These are phyloP conservation scores for Nannochloropsis gaditana DNA, from an alignment of 108 stramenopile species.

Conservation along the genomic window DNA sequence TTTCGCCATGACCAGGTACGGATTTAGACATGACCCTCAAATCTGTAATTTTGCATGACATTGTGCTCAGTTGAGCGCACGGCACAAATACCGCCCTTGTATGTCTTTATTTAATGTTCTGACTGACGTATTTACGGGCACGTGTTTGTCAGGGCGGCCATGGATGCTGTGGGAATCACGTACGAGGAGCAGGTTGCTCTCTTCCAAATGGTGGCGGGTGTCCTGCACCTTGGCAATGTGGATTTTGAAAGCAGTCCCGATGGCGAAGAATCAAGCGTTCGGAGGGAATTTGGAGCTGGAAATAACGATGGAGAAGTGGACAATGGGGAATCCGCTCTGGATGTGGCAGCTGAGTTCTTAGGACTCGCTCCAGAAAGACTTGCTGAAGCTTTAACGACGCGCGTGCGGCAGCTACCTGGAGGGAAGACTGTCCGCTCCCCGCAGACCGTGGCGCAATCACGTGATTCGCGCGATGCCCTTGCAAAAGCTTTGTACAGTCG, in stretches of 20 bases:
- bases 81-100: no score
- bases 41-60: no score
- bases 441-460: constrained; percentile 60
- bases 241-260: constrained; percentile 63
- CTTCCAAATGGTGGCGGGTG: constrained; percentile 68
- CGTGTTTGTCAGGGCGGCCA: constrained; percentile 28
- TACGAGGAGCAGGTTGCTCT: constrained; percentile 61
- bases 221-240: constrained; percentile 80
- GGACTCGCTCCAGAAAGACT: constrained; percentile 58
- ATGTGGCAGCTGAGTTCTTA: constrained; percentile 63
- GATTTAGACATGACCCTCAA: neutral
- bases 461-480: constrained; percentile 83
- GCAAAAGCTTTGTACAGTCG: constrained; percentile 92
- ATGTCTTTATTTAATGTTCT: no score
- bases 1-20: constrained; percentile 63
- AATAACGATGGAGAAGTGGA: constrained; percentile 33
- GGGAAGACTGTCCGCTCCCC: constrained; percentile 70
- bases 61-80: no score
- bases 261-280: constrained; percentile 61
- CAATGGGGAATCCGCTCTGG: constrained; percentile 48
- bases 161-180: constrained; percentile 63
- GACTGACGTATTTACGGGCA: no score
- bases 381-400: constrained; percentile 60
- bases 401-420: constrained; percentile 62
- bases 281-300: neutral